phyloP scores from a whole-genome alignment of 148 eudicot species.

The Fallopia convolvulus region DNA sequence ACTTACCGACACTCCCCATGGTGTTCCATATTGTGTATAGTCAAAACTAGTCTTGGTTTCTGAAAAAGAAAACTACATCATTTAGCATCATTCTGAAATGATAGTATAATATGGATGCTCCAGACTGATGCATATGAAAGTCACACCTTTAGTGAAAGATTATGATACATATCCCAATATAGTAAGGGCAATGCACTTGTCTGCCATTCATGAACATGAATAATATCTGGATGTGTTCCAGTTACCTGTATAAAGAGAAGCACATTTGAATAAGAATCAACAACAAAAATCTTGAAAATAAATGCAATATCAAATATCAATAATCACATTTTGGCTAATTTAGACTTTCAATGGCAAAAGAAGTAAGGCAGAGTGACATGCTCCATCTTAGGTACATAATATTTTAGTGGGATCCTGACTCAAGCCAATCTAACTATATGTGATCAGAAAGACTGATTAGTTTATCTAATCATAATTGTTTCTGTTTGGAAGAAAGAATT shows the following conservation, averaged over 20 bases:
- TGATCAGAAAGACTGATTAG: no score
- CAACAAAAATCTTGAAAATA: background rate
- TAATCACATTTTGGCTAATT: background rate
- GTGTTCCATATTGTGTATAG: constrained; percentile 94
- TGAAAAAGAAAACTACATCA: constrained; percentile 21
- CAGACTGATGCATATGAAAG: no score
- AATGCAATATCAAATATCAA: background rate
- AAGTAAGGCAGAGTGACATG: no score
- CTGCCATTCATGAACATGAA: constrained; percentile 94
- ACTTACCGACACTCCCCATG: constrained; percentile 84
- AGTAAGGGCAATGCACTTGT: constrained; percentile 65
- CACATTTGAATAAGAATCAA: background rate
- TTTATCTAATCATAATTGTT: no score
- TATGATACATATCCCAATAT: constrained; percentile 84
- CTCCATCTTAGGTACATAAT: no score
- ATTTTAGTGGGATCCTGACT: no score
- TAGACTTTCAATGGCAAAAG: no score
- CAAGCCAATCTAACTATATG: no score
- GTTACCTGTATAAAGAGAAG: constrained; percentile 41
- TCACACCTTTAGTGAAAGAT: constrained; percentile 50
- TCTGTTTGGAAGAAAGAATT: no score
- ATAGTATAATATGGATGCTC: background rate
- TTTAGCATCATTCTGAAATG: background rate
- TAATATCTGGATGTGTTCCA: constrained; percentile 70
- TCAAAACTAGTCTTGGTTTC: constrained; percentile 82